Conservation (phyloP, 257 asterid genomes). For the Solanum sitiens region DNA sequence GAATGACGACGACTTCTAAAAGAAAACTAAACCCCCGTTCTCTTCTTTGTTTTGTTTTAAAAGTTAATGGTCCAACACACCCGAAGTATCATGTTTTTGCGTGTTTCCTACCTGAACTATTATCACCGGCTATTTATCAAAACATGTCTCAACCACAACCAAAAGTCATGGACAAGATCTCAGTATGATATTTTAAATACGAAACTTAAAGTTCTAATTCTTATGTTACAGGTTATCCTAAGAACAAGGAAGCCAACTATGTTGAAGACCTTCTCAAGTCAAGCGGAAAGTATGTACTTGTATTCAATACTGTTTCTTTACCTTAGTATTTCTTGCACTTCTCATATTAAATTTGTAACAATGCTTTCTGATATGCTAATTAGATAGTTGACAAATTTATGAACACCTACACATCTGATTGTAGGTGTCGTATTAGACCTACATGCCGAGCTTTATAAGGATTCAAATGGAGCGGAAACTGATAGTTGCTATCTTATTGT, state of each 20-base stretch:
- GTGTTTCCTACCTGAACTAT: not conserved
- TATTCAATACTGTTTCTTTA: not conserved
- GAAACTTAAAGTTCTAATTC: not conserved
- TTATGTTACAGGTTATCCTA: conserved; percentile 51
- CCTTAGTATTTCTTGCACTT: not conserved
- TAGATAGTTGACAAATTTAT: not conserved
- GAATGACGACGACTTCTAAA: not conserved
- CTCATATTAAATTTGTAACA: not conserved
- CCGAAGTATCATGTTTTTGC: not conserved
- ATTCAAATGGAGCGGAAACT: conserved; percentile 36
- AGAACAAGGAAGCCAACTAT: conserved; percentile 54
- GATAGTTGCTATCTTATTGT: conserved; percentile 59
- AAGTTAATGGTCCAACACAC: not conserved
- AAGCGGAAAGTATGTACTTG: conserved; percentile 52
- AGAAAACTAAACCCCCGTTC: not conserved
- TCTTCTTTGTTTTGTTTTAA: not conserved
- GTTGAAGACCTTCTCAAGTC: conserved; percentile 53
- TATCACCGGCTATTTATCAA: not conserved
- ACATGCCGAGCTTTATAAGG: conserved; percentile 61
- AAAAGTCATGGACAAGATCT: not conserved
- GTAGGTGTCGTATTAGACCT: conserved; percentile 47
- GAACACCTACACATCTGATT: not conserved
- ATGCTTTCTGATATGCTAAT: not conserved
- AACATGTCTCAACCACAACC: not conserved
- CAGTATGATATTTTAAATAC: not conserved